phyloP scores from a whole-genome alignment of 192 early-diverging fungal genomes.

The Dissophora ornata region DNA sequence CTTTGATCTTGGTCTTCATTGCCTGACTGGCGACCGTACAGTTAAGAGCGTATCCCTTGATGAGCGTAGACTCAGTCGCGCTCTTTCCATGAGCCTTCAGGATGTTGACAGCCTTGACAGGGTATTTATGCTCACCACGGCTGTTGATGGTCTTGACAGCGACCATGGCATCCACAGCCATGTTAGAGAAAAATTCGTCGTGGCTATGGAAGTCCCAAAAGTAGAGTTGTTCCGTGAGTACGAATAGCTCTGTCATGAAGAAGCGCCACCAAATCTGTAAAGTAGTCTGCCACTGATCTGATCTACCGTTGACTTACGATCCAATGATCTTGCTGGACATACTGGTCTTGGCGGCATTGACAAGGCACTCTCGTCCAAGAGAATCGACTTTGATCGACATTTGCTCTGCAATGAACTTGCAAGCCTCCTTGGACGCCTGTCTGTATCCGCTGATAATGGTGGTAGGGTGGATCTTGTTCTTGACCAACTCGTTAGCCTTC shows the following conservation, averaged over 20 bases:
- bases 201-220: conserved; percentile 63
- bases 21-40: conserved; percentile 97
- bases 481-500: conserved; percentile 96
- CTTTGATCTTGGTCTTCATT: conserved; percentile 87
- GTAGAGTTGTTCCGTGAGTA: neutral
- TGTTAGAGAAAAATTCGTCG: conserved; percentile 95
- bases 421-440: conserved; percentile 95
- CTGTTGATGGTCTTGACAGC: conserved; percentile 90
- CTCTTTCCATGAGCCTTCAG: conserved; percentile 97
- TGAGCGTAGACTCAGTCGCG: conserved; percentile 85
- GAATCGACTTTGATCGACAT: conserved; percentile 95
- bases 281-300: neutral
- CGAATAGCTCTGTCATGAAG: no score
- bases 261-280: no score
- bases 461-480: conserved; percentile 99
- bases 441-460: conserved; percentile 99
- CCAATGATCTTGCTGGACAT: conserved; percentile 99
- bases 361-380: conserved; percentile 90
- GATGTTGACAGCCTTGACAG: conserved; percentile 97
- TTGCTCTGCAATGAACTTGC: conserved; percentile 97
- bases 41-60: conserved; percentile 97
- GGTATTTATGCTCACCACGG: conserved; percentile 91
- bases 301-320: conserved; percentile 65
- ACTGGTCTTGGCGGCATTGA: conserved; percentile 97
- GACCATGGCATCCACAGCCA: conserved; percentile 93